Conservation (phyloP, 2,329 filamentous ascomycete species). For the Verticillium dahliae region DNA sequence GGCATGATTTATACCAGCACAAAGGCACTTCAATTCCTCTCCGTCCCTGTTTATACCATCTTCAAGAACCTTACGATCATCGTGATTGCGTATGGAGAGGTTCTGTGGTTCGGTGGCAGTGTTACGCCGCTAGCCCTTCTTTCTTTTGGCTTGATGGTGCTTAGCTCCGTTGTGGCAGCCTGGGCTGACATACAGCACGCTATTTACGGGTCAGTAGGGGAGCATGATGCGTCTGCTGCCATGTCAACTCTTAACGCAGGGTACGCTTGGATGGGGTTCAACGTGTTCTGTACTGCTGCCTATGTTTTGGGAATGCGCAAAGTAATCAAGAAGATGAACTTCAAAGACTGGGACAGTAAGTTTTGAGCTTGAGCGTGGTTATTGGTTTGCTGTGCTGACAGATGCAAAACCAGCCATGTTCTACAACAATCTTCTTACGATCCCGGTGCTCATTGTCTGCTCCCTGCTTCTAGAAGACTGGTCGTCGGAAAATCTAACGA, state of each 20-base stretch:
- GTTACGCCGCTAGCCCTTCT: conserved; percentile 83
- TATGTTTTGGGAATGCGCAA: conserved; percentile 94
- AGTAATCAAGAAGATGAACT: conserved; percentile 98
- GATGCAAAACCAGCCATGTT: conserved; percentile 73
- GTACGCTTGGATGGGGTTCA: conserved; percentile 96
- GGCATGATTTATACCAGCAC: conserved; percentile 99
- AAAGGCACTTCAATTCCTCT: conserved; percentile 92
- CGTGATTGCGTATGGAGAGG: conserved; percentile 95
- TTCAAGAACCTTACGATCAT: conserved; percentile 99
- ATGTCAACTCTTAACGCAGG: conserved; percentile 89
- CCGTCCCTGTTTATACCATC: conserved; percentile 97
- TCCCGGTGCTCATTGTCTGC: conserved; percentile 78
- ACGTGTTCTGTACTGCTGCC: conserved; percentile 88
- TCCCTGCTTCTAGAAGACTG: conserved; percentile 87
- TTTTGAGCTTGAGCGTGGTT: conserved; percentile 16
- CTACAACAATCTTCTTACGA: conserved; percentile 98
- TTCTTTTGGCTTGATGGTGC: conserved; percentile 93
- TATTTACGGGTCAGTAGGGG: conserved; percentile 34
- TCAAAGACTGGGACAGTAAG: conserved; percentile 99
- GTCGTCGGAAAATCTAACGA: conserved; percentile 74
- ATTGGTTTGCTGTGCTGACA: background rate
- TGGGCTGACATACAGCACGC: conserved; percentile 96
- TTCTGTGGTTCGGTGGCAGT: conserved; percentile 93
- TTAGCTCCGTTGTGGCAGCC: conserved; percentile 88
- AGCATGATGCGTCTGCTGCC: conserved; percentile 57